Percentiles rank a stretch among this genome's conserved stretches.
Conservation (phyloP, 177 flowering plant species). For the Tripterygium wilfordii region DNA sequence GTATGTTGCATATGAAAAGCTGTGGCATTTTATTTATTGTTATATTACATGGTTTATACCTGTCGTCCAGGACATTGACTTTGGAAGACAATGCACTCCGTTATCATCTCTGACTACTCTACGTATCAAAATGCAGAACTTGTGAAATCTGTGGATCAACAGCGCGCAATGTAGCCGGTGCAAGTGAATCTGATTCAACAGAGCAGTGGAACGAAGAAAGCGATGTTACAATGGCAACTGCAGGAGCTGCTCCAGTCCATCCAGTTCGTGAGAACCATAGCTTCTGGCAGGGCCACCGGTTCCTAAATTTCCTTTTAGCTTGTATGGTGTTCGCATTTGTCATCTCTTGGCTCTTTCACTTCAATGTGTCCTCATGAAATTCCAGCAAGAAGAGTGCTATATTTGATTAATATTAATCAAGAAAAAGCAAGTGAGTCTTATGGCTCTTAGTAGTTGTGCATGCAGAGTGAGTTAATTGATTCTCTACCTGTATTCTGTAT, state of each 20-base stretch:
- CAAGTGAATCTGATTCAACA: conserved; percentile 37
- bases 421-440: too few species aligned
- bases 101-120: background rate
- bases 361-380: conserved; percentile 36
- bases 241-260: conserved; percentile 12
- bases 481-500: too few species aligned
- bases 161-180: conserved; percentile 43
- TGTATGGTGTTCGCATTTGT: conserved; percentile 70
- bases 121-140: conserved; percentile 24
- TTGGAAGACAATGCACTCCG: too few species aligned
- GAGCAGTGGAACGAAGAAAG: conserved; percentile 51
- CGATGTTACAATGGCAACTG: conserved; percentile 13
- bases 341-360: conserved; percentile 68
- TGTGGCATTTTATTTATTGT: too few species aligned
- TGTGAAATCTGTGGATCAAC: conserved; percentile 58
- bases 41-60: too few species aligned
- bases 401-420: background rate
- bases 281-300: conserved; percentile 52
- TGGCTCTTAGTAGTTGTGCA: too few species aligned
- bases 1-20: too few species aligned
- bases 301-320: conserved; percentile 55
- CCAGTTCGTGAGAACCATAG: conserved; percentile 25
- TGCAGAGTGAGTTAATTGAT: too few species aligned
- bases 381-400: background rate
- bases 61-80: too few species aligned